phyloP scores from a whole-genome alignment of 2,329 filamentous ascomycete genomes.

The Talaromyces sp. region DNA sequence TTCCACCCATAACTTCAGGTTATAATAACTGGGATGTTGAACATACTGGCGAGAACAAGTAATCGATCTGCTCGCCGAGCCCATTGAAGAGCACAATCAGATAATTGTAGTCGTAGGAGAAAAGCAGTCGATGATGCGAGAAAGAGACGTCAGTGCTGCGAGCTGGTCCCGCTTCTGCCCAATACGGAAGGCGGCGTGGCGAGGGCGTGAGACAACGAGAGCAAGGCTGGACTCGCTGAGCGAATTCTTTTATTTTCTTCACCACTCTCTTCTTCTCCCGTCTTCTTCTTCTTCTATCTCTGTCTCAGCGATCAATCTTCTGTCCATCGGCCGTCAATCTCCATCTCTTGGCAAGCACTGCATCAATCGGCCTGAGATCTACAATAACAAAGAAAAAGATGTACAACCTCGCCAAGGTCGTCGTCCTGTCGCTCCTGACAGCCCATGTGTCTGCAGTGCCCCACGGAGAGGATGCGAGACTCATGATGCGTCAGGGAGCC shows the following conservation, averaged over 20 bases:
- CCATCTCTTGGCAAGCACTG: not conserved
- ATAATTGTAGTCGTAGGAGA: not conserved
- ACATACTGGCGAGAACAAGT: not conserved
- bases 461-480: not conserved
- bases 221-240: not conserved
- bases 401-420: not conserved
- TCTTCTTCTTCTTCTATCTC: not conserved
- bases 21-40: not conserved
- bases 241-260: not conserved
- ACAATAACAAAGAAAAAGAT: slow-evolving; percentile 2
- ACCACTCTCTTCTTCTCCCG: not conserved
- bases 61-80: too few relatives aligned
- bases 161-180: not conserved
- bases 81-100: not conserved
- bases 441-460: slow-evolving; percentile 4
- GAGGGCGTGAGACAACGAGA: not conserved
- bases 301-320: not conserved
- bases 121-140: not conserved
- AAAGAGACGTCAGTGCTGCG: not conserved
- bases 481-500: slow-evolving; percentile 5
- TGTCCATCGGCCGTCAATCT: not conserved
- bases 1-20: not conserved
- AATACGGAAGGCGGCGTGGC: not conserved
- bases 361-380: not conserved
- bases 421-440: slow-evolving; percentile 6